Evolutionary conservation across 73 alveolate genomes (phyloP), one percentile per base, ranked within the genome.

Genomic region (Loxodes magnus): DNA sequence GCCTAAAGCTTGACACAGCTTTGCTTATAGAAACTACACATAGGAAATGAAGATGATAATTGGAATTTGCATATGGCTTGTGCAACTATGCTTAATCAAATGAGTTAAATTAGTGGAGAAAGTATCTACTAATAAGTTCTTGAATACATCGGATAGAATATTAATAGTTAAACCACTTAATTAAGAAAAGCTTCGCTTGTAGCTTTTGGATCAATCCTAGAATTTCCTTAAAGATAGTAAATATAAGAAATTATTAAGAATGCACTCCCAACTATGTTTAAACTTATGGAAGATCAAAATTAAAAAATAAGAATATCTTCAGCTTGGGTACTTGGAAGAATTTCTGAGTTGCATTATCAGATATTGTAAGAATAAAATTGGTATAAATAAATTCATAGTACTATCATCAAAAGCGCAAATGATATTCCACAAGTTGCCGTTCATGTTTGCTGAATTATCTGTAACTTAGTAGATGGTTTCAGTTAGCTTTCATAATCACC

Each of bases 11-110:
- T 46, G 0, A n/a, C 27, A 10, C 17, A n/a, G 9, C 5, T 46
- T 10, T 24, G 22, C 9, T 22, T 46, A 0, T 14, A 9, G 17
- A 46, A 46, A 7, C 22, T 46, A 0, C 50, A 10, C 39, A 0
- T 0, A 46, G 28, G 7, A 7, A 19, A 24, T 2, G 59, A 46
- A n/a, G 59, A 46, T 24, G 59, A 46, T 24, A 41, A 46, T 24
- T 46, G 59, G 60, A 24, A 46, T 24, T 7, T 46, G 26, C 16
- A 46, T 24, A 46, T 25, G 27, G 59, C 52, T 46, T 46, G 36
- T 24, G 28, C 59, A 5, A 12, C 50, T 9, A 9, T 9, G 23
- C 7, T 46, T 10, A 21, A 20, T 24, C 43, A n/a, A 7, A 7
- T 46, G 9, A 23, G 43, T 10, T 41, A 46, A 24, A 25, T 46